Conservation (phyloP, 352 stramenopile species). For the Pythium aphanidermatum region DNA sequence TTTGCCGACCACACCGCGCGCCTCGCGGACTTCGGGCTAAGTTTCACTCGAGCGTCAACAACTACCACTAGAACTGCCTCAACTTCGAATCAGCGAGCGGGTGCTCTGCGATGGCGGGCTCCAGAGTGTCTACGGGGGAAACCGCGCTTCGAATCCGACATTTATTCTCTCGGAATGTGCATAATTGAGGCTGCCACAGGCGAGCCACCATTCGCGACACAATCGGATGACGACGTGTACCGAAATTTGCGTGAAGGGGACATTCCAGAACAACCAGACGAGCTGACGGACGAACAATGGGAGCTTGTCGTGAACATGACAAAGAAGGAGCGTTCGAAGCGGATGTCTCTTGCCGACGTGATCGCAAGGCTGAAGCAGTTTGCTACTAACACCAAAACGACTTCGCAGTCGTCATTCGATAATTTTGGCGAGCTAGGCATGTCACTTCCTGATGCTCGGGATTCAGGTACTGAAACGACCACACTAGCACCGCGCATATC, state of each 20-base stretch:
- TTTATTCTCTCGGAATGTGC: conserved; percentile 42
- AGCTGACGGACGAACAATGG: conserved; percentile 14
- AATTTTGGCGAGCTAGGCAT: too few relatives aligned
- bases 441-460: too few relatives aligned
- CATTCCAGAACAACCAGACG: conserved; percentile 10
- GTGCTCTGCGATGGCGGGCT: conserved; percentile 16
- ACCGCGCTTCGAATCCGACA: conserved; percentile 17
- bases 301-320: conserved; percentile 20
- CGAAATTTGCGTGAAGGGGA: conserved; percentile 10
- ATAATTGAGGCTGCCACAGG: conserved; percentile 27
- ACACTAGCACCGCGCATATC: too few relatives aligned
- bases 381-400: neutral
- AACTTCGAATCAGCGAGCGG: neutral
- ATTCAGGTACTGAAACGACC: too few relatives aligned
- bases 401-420: too few relatives aligned
- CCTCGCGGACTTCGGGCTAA: conserved; percentile 27
- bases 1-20: conserved; percentile 16
- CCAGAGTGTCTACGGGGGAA: conserved; percentile 22
- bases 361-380: conserved; percentile 1
- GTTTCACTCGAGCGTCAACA: too few relatives aligned
- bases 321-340: conserved; percentile 3
- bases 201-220: conserved; percentile 4
- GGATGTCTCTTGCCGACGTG: neutral
- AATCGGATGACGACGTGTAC: conserved; percentile 8
- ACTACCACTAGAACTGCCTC: too few relatives aligned